Percentiles rank a stretch among this genome's conserved stretches.
phyloP scores from a whole-genome alignment of 225 moss, liverwort and hornwort genomes.

The Antitrichia curtipendula region DNA sequence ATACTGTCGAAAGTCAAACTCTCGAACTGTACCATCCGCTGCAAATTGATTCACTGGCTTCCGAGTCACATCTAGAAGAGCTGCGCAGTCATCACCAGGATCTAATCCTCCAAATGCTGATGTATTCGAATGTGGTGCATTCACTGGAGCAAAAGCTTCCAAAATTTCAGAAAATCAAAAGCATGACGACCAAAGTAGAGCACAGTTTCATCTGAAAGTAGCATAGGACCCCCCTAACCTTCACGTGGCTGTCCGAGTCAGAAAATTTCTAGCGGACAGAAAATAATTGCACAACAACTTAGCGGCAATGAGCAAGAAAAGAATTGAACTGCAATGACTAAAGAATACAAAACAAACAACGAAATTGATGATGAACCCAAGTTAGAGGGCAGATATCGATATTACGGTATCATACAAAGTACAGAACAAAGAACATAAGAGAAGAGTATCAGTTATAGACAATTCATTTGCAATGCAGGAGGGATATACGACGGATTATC shows the following conservation, averaged over 20 bases:
- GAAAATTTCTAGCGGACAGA: background rate
- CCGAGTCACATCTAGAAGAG: slow-evolving; percentile 71
- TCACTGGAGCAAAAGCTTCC: slow-evolving; percentile 39
- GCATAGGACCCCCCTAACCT: background rate
- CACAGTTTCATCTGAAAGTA: background rate
- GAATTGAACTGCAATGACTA: background rate
- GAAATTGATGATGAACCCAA: background rate
- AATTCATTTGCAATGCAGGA: background rate
- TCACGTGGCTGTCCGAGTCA: background rate
- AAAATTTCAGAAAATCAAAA: background rate
- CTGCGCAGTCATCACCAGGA: slow-evolving; percentile 69
- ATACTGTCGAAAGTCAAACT: slow-evolving; percentile 98
- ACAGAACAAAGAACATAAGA: background rate
- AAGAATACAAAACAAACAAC: background rate
- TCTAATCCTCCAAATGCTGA: slow-evolving; percentile 84
- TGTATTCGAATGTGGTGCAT: slow-evolving; percentile 45
- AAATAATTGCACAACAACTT: background rate
- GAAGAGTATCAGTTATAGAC: background rate
- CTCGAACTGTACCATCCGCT: slow-evolving; percentile 65
- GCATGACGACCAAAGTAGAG: background rate
- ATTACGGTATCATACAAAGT: background rate
- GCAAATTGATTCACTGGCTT: slow-evolving; percentile 76
- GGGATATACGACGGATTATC: background rate
- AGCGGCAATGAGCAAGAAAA: background rate
- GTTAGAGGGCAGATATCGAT: background rate